Evolutionary conservation across 179 eudicot genomes (phyloP), one percentile per base, ranked within the genome.

Genomic region (Corrigiola litoralis): DNA sequence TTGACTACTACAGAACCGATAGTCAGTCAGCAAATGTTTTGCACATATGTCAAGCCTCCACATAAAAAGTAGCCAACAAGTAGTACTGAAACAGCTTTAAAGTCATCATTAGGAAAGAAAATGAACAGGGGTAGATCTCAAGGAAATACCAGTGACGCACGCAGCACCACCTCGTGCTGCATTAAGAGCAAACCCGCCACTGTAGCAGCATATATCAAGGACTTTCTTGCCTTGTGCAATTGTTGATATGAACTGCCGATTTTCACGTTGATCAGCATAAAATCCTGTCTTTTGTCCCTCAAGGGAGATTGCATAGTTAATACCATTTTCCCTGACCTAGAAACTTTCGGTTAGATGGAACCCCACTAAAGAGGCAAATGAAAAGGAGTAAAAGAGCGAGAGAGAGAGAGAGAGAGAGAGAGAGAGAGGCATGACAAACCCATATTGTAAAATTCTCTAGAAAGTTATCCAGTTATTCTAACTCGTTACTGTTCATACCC

Each of bases 201-300:
- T 89, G 72, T 92, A 92, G 75, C 98, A 89, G 77, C 86, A 92
- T 58, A 92, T 65, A 73, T 92, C 98, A 62, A 92, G 95, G 48
- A 92, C 87, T 69, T 68, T 82, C 73, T 68, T 88, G 64, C 89
- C 92, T 58, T 77, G 62, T 42, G 92, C 72, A 67, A 92, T 79
- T 61, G 87, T 84, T 52, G 90, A 78, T 61, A 92, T 80, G 65
- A 87, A 87, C 28, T 81, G 84, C 49, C 98, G 95, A 56, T 85
- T 92, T 79, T 89, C 96, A 54, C 98, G 96, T 76, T 92, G 98
- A 82, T 92, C 98, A 16, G 96, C 96, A 75, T 89, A 92, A 69
- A 92, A 92, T 25, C 98, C 98, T 40, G 96, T 92, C 77, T 92
- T 92, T 67, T 92, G 96, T 54, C 98, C 98, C 46, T 84, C 95